Base-by-base conservation (phyloP, 2,329 filamentous ascomycete genomes). In the Fusarium globosum region DNA sequence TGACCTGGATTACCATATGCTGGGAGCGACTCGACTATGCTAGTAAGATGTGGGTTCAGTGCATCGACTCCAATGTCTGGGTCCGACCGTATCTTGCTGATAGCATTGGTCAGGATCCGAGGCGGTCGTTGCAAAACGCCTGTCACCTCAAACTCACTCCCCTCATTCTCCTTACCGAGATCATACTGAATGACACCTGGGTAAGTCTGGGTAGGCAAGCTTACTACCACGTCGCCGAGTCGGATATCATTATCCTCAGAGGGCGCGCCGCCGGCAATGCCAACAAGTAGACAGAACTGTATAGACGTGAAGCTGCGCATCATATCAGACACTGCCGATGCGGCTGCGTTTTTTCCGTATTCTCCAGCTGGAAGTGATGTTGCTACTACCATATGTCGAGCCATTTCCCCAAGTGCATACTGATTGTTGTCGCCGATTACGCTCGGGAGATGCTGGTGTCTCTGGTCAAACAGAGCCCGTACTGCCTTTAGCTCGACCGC, bases 371-470 rank as follows among this genome's bases (percentile, higher is more conserved):
- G 53, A 6, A 56, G 26, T 0, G 16, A 43, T 15, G 53, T 8
- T 21, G 21, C 38, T 2, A 43, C 16, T 5, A 56, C 7, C 28
- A 56, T 21, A 6, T 56, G 28, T 1, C 12, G 53, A 0, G 16
- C 3, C 28, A 56, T 45, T 12, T 56, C 20, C 10, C 28, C 38
- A 16, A 56, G 38, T 43, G 21, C 21, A 21, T 56, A 56, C 21
- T 53, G 51, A 16, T 39, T 53, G 14, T 39, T 28, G 2, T 39
- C 35, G 3, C 51, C 18, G 1, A 21, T 1, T 3, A 39, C 5
- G 6, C 20, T 53, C 2, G 49, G 2, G 0, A 14, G 6, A 3
- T 6, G 15, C 1, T 36, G 30, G 7, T 52, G 49, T 2, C 20
- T 38, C 0, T n/a, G 10, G 20, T 61, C 49, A 1, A 61, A 56